Conservation (phyloP, 805 yeast species). For the Saccharomycopsis malanga region DNA sequence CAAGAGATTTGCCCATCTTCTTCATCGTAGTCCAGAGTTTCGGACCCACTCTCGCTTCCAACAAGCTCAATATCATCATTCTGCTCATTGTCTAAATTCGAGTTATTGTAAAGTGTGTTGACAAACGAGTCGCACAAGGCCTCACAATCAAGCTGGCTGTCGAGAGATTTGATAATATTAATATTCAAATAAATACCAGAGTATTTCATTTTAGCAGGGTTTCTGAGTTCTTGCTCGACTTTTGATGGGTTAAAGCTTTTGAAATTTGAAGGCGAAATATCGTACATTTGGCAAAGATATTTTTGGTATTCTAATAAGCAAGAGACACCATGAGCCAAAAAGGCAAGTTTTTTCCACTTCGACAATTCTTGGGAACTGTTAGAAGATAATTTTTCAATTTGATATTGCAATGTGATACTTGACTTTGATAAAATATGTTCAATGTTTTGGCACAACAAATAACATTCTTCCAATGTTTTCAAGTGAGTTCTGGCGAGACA, state of each 20-base stretch:
- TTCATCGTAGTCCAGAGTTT: not conserved
- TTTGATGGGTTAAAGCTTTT: slow-evolving; percentile 9
- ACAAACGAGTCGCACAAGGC: too few species aligned
- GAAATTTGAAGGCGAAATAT: slow-evolving; percentile 3
- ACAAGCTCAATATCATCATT: not conserved
- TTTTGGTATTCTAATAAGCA: slow-evolving; percentile 10
- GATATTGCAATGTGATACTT: slow-evolving; percentile 32
- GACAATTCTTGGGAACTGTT: not conserved
- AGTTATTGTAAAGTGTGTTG: too few species aligned
- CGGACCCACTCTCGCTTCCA: not conserved
- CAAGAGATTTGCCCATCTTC: slow-evolving; percentile 1
- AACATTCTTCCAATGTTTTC: slow-evolving; percentile 44
- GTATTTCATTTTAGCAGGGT: not conserved
- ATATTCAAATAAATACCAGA: not conserved
- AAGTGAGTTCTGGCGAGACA: slow-evolving; percentile 38
- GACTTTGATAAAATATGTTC: slow-evolving; percentile 37
- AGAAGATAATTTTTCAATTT: slow-evolving; percentile 19
- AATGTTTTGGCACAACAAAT: slow-evolving; percentile 36
- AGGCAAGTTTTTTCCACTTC: not conserved
- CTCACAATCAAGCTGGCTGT: too few species aligned
- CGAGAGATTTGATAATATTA: too few species aligned
- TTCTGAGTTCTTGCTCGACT: slow-evolving; percentile 12
- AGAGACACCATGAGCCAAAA: slow-evolving; percentile 6
- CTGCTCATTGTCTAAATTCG: too few species aligned
- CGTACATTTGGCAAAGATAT: slow-evolving; percentile 4